These are phyloP conservation scores for Amanita subjunquillea DNA, from an alignment of 768 basidiomycete species.

Conservation along the genomic window DNA sequence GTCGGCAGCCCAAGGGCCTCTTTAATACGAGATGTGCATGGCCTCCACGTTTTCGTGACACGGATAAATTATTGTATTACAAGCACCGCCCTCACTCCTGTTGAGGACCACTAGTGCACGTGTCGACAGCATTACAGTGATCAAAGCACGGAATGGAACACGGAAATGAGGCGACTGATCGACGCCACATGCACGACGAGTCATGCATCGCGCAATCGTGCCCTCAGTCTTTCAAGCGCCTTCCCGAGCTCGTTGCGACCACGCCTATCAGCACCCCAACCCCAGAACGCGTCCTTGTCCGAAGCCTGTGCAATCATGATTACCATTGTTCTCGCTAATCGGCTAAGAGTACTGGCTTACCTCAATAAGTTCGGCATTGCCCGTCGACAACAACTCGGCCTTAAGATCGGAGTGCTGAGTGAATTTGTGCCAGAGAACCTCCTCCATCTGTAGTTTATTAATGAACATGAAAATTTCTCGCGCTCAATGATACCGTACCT, in stretches of 20 bases:
- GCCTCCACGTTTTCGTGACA: slow-evolving; percentile 2
- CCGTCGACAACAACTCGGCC: slow-evolving; percentile 51
- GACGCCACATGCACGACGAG: slow-evolving; percentile 3
- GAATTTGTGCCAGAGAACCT: slow-evolving; percentile 56
- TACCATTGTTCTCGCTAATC: neutral
- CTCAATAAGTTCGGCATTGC: slow-evolving; percentile 60
- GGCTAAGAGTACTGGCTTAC: slow-evolving; percentile 21
- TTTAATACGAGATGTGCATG: slow-evolving; percentile 5
- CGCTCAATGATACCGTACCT: slow-evolving; percentile 24
- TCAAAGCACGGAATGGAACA: slow-evolving; percentile 9
- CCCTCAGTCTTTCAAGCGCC: slow-evolving; percentile 52
- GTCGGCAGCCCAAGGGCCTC: neutral
- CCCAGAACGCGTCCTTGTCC: slow-evolving; percentile 74
- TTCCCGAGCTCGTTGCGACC: slow-evolving; percentile 72
- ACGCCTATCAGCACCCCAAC: slow-evolving; percentile 52
- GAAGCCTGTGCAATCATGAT: slow-evolving; percentile 37
- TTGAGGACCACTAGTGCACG: slow-evolving; percentile 14
- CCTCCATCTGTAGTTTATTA: slow-evolving; percentile 46
- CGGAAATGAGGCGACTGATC: slow-evolving; percentile 19
- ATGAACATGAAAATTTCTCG: neutral
- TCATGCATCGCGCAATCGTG: slow-evolving; percentile 32
- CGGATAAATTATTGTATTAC: slow-evolving; percentile 3
- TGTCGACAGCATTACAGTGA: slow-evolving; percentile 14
- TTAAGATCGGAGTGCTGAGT: slow-evolving; percentile 55
- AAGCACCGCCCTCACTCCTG: slow-evolving; percentile 4